Evolutionary conservation across 495 filamentous ascomycete species (phyloP), one percentile per base, ranked within the genome.

Genomic region (Xylaria sp.): DNA sequence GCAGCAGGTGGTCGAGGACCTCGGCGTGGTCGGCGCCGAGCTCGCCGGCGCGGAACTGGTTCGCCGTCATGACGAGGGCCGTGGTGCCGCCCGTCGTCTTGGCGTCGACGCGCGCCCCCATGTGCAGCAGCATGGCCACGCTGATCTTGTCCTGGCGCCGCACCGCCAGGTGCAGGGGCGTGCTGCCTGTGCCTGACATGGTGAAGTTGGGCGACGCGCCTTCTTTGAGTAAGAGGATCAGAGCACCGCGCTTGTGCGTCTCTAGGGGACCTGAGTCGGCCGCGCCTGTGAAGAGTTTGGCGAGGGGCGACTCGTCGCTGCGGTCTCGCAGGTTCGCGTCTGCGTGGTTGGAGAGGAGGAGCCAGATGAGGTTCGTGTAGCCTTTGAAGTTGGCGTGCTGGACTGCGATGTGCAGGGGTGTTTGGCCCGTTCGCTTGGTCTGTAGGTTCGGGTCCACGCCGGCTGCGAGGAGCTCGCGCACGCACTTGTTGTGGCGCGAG

Each of bases 71-170:
- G 1, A 61, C n/a, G 9, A 61, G 58, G 3, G 58, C 1, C 14
- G 58, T 61, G 4, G 58, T n/a, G 14, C 58, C 58, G 17, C 58
- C 35, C 5, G 58, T 61, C 2, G 35, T 61, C 35, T 40, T 58
- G 26, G 55, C 55, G 37, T 50, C 64, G 9, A 72, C 70, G n/a
- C 61, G 52, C 5, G 62, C 70, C 2, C 70, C 70, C 50, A 55
- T 67, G 40, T 72, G 52, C 9, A 72, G 63, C 21, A 72, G 50
- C 61, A 68, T 72, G 35, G 70, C 63, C 3, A 66, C 62, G 2
- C 53, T 58, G n/a, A 58, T 33, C 5, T 29, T 11, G 26, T 72
- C 70, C 52, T 61, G 62, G 40, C 70, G 62, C 29, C 70, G 46
- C 1, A 72, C 70, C 31, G 70, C 70, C 1, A 61, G n/a, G 21